phyloP scores from a whole-genome alignment of 2,329 filamentous ascomycete genomes.

The Graphium sp. region DNA sequence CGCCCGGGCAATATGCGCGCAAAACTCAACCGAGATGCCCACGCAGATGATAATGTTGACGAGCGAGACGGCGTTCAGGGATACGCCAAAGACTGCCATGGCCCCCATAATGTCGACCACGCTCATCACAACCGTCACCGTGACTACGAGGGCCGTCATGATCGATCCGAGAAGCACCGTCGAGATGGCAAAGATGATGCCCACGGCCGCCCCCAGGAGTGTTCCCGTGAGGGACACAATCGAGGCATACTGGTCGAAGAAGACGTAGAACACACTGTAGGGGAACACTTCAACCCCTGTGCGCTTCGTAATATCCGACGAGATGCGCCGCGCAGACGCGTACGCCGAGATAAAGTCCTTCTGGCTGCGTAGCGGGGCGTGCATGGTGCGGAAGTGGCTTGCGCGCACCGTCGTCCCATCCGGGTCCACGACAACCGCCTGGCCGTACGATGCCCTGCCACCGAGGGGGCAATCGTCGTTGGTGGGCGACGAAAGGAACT shows the following conservation, averaged over 20 bases:
- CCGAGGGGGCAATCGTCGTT: conserved; percentile 74
- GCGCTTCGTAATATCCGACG: conserved; percentile 51
- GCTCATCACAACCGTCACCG: conserved; percentile 80
- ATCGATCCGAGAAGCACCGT: conserved; percentile 70
- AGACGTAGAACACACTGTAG: conserved; percentile 96
- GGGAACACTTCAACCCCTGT: conserved; percentile 80
- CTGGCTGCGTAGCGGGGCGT: conserved; percentile 75
- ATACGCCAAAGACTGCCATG: conserved; percentile 80
- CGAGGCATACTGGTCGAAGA: conserved; percentile 90
- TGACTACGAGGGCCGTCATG: conserved; percentile 66
- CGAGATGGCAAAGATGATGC: conserved; percentile 69
- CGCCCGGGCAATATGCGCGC: conserved; percentile 86
- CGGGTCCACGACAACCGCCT: conserved; percentile 64
- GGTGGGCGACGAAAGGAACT: conserved; percentile 69
- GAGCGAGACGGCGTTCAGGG: conserved; percentile 83
- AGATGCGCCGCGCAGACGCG: conserved; percentile 73
- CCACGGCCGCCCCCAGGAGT: conserved; percentile 68
- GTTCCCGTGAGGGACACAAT: conserved; percentile 69
- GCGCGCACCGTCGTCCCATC: conserved; percentile 53
- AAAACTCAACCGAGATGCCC: conserved; percentile 93
- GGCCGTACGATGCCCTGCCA: conserved; percentile 73
- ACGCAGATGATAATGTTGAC: conserved; percentile 97
- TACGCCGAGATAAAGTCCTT: conserved; percentile 88
- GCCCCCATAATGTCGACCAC: conserved; percentile 87
- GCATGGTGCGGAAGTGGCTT: conserved; percentile 81